A percentile compares a stretch with the other conserved stretches of the same genome.
phyloP scores from a whole-genome alignment of 2,329 filamentous ascomycete species.

The Fusarium staphyleae region DNA sequence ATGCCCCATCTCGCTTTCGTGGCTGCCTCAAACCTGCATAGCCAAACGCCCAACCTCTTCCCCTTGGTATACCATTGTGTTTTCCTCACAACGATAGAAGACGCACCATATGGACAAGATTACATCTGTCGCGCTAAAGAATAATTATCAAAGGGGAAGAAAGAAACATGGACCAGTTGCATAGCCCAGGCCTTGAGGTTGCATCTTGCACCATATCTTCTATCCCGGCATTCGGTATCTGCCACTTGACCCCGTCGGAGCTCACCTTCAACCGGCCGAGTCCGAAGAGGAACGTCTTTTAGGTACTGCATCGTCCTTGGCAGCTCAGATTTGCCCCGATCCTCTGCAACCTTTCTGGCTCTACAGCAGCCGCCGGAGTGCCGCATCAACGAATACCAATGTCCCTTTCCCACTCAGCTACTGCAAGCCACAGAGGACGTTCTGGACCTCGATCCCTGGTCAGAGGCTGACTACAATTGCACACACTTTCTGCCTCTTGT shows the following conservation, averaged over 20 bases:
- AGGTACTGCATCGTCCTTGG: not conserved
- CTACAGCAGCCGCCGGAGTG: constrained; percentile 14
- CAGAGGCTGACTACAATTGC: constrained; percentile 9
- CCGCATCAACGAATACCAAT: constrained; percentile 9
- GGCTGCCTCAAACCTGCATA: constrained; percentile 33
- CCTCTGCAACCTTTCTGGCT: constrained; percentile 6
- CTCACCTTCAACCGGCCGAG: constrained; percentile 23
- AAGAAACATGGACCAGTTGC: constrained; percentile 16
- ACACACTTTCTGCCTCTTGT: constrained; percentile 11
- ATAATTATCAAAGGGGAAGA: constrained; percentile 5
- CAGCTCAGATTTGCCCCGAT: constrained; percentile 17
- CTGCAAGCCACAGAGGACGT: constrained; percentile 36
- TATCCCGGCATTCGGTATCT: constrained; percentile 9
- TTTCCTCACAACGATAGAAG: not conserved
- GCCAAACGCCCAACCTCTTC: constrained; percentile 19
- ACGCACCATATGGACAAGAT: too few species aligned
- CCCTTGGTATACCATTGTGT: not conserved
- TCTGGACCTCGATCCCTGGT: constrained; percentile 18
- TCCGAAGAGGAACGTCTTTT: constrained; percentile 14
- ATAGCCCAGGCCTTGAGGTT: constrained; percentile 16
- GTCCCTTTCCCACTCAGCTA: constrained; percentile 19
- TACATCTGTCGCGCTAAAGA: not conserved
- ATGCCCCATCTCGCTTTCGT: constrained; percentile 14
- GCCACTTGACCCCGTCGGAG: constrained; percentile 8
- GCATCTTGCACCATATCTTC: constrained; percentile 20